Evolutionary conservation across 139 green algal species (phyloP), one percentile per base, ranked within the genome.

Genomic region (Edaphochlamys debaryana): DNA sequence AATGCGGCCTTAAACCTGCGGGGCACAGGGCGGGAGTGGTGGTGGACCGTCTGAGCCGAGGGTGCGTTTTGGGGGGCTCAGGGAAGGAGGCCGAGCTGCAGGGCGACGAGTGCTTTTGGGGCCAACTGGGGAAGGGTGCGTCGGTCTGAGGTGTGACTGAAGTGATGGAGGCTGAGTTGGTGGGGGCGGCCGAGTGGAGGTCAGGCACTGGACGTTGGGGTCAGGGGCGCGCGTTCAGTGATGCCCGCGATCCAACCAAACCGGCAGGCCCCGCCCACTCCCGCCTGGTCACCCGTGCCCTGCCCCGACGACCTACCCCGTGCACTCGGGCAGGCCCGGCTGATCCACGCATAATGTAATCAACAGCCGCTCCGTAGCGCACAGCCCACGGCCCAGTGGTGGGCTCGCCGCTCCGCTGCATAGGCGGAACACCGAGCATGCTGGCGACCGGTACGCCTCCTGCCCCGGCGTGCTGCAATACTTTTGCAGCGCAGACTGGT

Each of bases 271-370:
- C 19, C 17, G 34, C 32, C 63, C 4, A 3, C 50, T 22, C 50
- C n/a, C n/a, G n/a, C n/a, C n/a, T n/a, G n/a, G n/a, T n/a, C n/a
- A n/a, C n/a, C n/a, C n/a, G n/a, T n/a, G n/a, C n/a, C n/a, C n/a
- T n/a, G n/a, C n/a, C n/a, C n/a, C n/a, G n/a, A n/a, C n/a, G 38
- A 76, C 78, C 30, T 29, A 84, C 78, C 40, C 64, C 29, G 56
- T 56, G 48, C 78, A 84, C 30, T 84, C 66, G 0, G 48, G 6
- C 36, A 84, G 37, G 19, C 45, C 50, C 0, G 78, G 66, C 50
- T 71, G 66, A 37, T 84, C 78, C 15, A 19, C 36, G 45, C 78
- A 84, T 0, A 84, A 45, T 2, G 78, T 62, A 1, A 76, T 42
- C 27, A 77, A 84, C 6, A 76, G 15, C 29, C 78, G 78, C 30